phyloP scores from a whole-genome alignment of 768 basidiomycete genomes.

The Lyophyllum shimeji region DNA sequence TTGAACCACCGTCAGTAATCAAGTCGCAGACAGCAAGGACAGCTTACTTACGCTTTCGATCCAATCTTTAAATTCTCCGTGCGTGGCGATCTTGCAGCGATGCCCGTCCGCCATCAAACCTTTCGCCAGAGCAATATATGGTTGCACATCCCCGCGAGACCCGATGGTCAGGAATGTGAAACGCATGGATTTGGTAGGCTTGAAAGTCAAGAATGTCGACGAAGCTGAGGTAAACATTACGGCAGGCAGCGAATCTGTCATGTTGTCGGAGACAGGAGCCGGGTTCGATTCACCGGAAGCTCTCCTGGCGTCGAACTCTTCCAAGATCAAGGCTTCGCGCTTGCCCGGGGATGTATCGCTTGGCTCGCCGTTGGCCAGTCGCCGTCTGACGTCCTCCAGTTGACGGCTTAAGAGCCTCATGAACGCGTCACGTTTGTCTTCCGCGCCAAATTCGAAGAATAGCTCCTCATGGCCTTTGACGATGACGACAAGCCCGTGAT shows the following conservation, averaged over 20 bases:
- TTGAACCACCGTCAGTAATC: constrained; percentile 27
- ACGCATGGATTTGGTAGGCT: constrained; percentile 78
- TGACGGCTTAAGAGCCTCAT: constrained; percentile 73
- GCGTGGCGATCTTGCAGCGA: constrained; percentile 86
- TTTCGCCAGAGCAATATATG: constrained; percentile 94
- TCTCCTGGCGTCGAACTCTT: constrained; percentile 66
- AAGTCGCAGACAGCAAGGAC: constrained; percentile 1
- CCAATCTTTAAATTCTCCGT: constrained; percentile 94
- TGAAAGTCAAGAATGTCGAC: constrained; percentile 95
- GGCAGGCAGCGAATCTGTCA: constrained; percentile 76
- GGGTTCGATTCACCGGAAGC: constrained; percentile 40
- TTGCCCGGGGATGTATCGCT: constrained; percentile 49
- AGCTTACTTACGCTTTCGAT: constrained; percentile 78
- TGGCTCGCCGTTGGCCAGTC: constrained; percentile 44
- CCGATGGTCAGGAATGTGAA: constrained; percentile 97
- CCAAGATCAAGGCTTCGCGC: constrained; percentile 75
- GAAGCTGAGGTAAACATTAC: constrained; percentile 97
- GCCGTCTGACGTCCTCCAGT: constrained; percentile 67
- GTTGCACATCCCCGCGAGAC: constrained; percentile 95
- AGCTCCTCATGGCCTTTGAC: constrained; percentile 97
- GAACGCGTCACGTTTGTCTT: constrained; percentile 80
- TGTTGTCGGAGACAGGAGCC: constrained; percentile 46
- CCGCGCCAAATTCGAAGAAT: constrained; percentile 90
- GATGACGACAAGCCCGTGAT: constrained; percentile 85
- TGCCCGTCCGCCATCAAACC: constrained; percentile 91